Evolutionary conservation across 306 rosid species (phyloP).

Genomic region (Fragaria vesca): DNA sequence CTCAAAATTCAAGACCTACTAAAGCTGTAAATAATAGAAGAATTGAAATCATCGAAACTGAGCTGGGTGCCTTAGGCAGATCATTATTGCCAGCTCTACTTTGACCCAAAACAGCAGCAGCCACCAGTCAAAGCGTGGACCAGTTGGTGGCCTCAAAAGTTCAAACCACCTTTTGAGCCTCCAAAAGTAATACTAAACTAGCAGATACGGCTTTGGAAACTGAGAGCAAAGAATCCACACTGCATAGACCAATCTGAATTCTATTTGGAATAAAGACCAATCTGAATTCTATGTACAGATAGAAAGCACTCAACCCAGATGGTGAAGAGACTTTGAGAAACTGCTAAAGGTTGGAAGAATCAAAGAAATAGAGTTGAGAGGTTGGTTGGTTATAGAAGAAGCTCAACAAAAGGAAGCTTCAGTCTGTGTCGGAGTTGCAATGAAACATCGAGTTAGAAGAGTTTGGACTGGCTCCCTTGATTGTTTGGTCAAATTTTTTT

Average conservation of each 20-base stretch:
- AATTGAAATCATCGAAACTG: background rate
- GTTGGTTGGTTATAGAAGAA: background rate
- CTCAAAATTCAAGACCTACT: background rate
- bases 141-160: conserved; percentile 17
- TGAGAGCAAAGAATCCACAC: conserved; percentile 1
- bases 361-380: background rate
- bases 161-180: background rate
- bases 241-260: background rate
- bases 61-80: background rate
- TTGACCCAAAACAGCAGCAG: background rate
- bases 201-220: background rate
- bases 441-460: background rate
- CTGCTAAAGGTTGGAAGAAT: background rate
- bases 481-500: background rate
- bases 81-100: conserved; percentile 15
- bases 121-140: conserved; percentile 22
- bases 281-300: background rate
- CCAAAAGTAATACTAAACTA: background rate
- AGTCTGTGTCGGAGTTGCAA: background rate
- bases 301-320: background rate
- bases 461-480: background rate
- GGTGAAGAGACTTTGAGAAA: background rate
- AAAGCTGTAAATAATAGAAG: background rate
- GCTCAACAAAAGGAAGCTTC: background rate
- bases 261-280: background rate